A percentile compares a stretch with the other conserved stretches of the same genome.
Evolutionary conservation across 177 flowering plant genomes (phyloP).

Genomic region (Telopea speciosissima): DNA sequence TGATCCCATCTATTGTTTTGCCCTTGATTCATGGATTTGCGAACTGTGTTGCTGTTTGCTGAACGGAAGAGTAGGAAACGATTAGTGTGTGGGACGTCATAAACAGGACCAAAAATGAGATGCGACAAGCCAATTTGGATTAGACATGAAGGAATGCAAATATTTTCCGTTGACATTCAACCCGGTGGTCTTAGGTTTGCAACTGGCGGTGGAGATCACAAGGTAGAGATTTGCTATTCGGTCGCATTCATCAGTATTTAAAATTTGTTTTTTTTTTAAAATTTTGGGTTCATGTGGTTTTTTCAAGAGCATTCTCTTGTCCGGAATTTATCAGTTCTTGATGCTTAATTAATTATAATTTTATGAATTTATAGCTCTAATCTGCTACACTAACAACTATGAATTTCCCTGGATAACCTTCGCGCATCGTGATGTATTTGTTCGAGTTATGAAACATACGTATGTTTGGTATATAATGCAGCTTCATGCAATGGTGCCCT

Average conservation of each 20-base stretch:
- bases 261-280: background rate
- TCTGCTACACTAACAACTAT: background rate
- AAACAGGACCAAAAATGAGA: background rate
- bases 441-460: background rate
- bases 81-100: background rate
- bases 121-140: slow-evolving; percentile 87
- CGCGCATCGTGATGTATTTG: background rate
- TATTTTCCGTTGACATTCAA: slow-evolving; percentile 92
- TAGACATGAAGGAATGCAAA: slow-evolving; percentile 95
- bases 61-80: background rate
- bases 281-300: background rate
- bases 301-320: background rate
- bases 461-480: background rate
- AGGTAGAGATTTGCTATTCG: slow-evolving; percentile 60
- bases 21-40: background rate
- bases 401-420: background rate
- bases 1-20: background rate
- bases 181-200: slow-evolving; percentile 91
- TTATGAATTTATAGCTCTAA: background rate
- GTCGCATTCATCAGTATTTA: too few relatives aligned
- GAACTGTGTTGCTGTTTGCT: background rate
- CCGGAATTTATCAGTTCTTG: background rate
- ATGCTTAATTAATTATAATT: background rate
- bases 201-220: slow-evolving; percentile 98
- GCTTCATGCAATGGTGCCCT: background rate